These are phyloP conservation scores for Aspergillus nidulans DNA, from an alignment of 495 filamentous ascomycete species.

Conservation along the genomic window DNA sequence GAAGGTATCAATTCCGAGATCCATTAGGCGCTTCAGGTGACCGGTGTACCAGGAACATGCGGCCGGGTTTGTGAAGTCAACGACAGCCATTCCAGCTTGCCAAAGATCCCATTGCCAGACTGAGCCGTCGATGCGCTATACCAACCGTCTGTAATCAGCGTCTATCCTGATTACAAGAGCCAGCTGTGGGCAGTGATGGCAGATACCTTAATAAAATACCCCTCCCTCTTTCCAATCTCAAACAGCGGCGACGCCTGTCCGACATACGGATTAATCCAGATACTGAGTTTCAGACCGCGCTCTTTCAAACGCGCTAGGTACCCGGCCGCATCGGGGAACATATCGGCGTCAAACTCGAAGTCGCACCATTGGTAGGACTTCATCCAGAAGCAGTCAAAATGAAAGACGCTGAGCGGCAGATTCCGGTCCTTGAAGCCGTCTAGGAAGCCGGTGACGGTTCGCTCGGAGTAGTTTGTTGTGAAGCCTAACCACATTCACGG, in stretches of 20 bases:
- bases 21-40: constrained; percentile 57
- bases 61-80: constrained; percentile 70
- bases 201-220: constrained; percentile 59
- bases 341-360: constrained; percentile 62
- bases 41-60: constrained; percentile 56
- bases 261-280: constrained; percentile 72
- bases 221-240: constrained; percentile 57
- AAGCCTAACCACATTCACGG: constrained; percentile 33
- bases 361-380: constrained; percentile 69
- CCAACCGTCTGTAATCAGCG: too few relatives aligned
- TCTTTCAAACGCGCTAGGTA: constrained; percentile 62
- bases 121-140: constrained; percentile 59
- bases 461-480: constrained; percentile 66
- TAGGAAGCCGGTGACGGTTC: constrained; percentile 62
- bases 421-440: constrained; percentile 62
- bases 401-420: constrained; percentile 65
- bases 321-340: constrained; percentile 64
- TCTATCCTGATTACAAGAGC: too few relatives aligned
- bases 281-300: constrained; percentile 57
- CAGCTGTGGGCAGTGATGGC: background rate
- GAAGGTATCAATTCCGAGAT: constrained; percentile 63
- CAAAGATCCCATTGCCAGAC: constrained; percentile 72
- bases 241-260: constrained; percentile 65
- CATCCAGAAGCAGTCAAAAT: constrained; percentile 69
- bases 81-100: constrained; percentile 70